A percentile compares a stretch with the other conserved stretches of the same genome.
These are phyloP conservation scores for Ochromonadaceae sp. DNA, from an alignment of 352 stramenopile species.

Conservation along the genomic window DNA sequence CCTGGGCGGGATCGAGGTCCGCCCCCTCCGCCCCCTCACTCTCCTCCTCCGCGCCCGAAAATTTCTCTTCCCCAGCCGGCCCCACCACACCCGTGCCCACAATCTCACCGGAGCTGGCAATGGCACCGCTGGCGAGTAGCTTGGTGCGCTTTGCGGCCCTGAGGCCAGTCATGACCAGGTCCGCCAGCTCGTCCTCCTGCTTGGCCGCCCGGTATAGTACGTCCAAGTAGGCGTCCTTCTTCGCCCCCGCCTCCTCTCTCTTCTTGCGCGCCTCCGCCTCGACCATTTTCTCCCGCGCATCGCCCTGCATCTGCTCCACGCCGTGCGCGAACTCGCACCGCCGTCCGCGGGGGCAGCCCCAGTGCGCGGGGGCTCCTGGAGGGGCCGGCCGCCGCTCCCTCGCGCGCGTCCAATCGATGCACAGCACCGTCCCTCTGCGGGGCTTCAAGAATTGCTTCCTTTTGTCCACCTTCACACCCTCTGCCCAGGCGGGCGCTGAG, in stretches of 20 bases:
- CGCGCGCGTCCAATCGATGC: constrained; percentile 20
- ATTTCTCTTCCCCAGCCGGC: no score
- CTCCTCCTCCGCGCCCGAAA: no score
- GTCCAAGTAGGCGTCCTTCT: no score
- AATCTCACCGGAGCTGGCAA: no score
- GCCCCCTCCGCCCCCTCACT: no score
- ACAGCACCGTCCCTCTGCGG: constrained; percentile 4
- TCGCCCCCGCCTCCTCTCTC: constrained; percentile 16
- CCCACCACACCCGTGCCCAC: no score
- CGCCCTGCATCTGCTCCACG: constrained; percentile 2
- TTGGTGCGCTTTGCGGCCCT: no score
- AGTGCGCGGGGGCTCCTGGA: constrained; percentile 8
- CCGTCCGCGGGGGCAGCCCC: constrained; percentile 31
- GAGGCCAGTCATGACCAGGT: no score
- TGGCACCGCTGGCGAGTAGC: no score
- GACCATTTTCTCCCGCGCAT: constrained; percentile 20
- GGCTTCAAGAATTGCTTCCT: not conserved
- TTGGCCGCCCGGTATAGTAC: no score
- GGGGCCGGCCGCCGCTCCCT: not conserved
- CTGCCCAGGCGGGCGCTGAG: not conserved
- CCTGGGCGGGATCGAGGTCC: no score
- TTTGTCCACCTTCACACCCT: not conserved
- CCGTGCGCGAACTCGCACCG: constrained; percentile 34
- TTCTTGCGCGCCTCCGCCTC: not conserved
- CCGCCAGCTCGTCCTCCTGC: no score